These are phyloP conservation scores for Amylostereum areolatum DNA, from an alignment of 1,284 basidiomycete genomes.

Conservation along the genomic window DNA sequence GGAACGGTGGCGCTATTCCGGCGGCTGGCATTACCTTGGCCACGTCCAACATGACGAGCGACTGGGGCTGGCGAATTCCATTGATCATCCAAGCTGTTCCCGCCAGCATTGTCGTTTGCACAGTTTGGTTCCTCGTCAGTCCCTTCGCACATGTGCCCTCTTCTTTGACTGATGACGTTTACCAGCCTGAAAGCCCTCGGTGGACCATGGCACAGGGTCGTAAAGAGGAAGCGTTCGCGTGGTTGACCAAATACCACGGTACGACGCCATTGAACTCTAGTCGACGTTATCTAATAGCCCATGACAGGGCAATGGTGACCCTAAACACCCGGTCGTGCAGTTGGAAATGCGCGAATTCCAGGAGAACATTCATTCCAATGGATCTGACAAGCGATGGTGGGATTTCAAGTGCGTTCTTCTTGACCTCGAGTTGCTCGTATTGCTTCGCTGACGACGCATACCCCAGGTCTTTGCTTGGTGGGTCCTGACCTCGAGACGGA, in stretches of 20 bases:
- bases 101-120: slow-evolving; percentile 11
- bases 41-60: slow-evolving; percentile 19
- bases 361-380: slow-evolving; percentile 33
- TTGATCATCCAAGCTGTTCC: slow-evolving; percentile 13
- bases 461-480: slow-evolving; percentile 3
- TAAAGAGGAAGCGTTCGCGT: slow-evolving; percentile 18
- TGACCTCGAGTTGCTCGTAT: neutral
- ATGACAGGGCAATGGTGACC: slow-evolving; percentile 13
- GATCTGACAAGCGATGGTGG: slow-evolving; percentile 44
- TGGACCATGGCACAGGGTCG: slow-evolving; percentile 22
- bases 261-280: neutral
- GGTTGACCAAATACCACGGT: slow-evolving; percentile 22
- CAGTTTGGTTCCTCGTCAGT: slow-evolving; percentile 18
- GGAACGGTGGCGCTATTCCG: slow-evolving; percentile 23
- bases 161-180: no score
- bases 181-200: slow-evolving; percentile 12
- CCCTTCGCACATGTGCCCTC: no score
- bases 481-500: neutral
- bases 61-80: slow-evolving; percentile 20
- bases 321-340: slow-evolving; percentile 20
- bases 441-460: slow-evolving; percentile 4
- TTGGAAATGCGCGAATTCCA: slow-evolving; percentile 40
- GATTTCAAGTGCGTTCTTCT: slow-evolving; percentile 22
- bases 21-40: slow-evolving; percentile 27
- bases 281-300: neutral